Evolutionary conservation across 106 monocot genomes (phyloP), one percentile per base, ranked within the genome.

Genomic region (Posidonia australis): DNA sequence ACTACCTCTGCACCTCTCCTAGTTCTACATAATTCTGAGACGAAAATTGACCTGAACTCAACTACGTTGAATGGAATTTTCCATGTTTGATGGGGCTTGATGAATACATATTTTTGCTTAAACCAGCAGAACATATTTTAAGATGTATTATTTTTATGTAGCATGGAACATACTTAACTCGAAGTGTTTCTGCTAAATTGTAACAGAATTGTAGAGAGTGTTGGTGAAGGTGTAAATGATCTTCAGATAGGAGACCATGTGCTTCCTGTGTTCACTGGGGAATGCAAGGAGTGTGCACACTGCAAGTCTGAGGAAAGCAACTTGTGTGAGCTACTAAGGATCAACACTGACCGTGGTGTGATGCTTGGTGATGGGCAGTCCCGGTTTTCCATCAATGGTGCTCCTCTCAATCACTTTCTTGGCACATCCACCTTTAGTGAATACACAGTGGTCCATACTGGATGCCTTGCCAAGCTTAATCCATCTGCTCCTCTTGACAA

Each of bases 371-470:
- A 81, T 51, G 74, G 70, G 0, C 44, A 73, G 14, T 70, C 81
- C 6, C 68, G 81, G 14, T 81, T 81, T 47, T 77, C 81, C 19
- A 74, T 77, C 22, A 67, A 70, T 16, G 81, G 81, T 5, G 44
- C 60, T 16, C 73, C 77, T 30, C 63, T 81, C 44, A 16, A 77
- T 63, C 82, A 82, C 25, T 82, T 82, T 17, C 46, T 82, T 6
- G 78, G 78, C 5, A 82, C 82, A 20, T 82, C 82, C 13, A 82
- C 78, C 18, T 82, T 82, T 62, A 77, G 77, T 16, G 77, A 81
- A 31, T 81, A 81, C 70, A 81, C 81, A 6, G 77, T 81, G 13
- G n/a, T 77, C 23, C 77, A 73, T 52, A 26, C 47, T 25, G 81
- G 77, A 1, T 81, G 81, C 29, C 31, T 81, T 13, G 81, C 75